phyloP scores from a whole-genome alignment of 1,284 basidiomycete species.

The Ustilago trichophora region DNA sequence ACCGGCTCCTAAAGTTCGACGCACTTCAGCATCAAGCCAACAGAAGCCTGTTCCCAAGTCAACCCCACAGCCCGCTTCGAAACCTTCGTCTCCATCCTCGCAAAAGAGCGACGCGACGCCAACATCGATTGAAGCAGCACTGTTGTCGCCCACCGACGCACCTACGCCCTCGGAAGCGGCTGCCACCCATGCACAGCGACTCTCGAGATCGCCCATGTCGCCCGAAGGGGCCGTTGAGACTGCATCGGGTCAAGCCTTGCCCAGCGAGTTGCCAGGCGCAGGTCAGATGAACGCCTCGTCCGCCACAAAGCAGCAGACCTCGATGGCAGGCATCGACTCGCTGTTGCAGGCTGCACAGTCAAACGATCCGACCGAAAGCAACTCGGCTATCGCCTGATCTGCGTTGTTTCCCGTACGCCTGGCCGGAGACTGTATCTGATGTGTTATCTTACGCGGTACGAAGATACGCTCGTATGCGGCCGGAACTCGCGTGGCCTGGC shows the following conservation, averaged over 20 bases:
- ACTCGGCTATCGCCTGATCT: slow-evolving; percentile 28
- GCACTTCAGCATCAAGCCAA: slow-evolving; percentile 21
- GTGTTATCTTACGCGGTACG: too few species aligned
- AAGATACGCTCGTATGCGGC: slow-evolving; percentile 16
- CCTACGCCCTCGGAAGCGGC: slow-evolving; percentile 40
- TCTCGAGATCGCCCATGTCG: slow-evolving; percentile 24
- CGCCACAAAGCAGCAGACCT: slow-evolving; percentile 40
- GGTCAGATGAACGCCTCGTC: slow-evolving; percentile 40
- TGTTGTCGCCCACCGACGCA: slow-evolving; percentile 33
- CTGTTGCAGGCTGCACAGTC: slow-evolving; percentile 26
- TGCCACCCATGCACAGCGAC: slow-evolving; percentile 11
- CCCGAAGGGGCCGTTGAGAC: slow-evolving; percentile 27
- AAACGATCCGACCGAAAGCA: slow-evolving; percentile 28
- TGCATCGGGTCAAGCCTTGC: slow-evolving; percentile 27
- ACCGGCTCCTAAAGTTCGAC: slow-evolving; percentile 30
- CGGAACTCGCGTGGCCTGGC: too few species aligned
- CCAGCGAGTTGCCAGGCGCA: slow-evolving; percentile 27
- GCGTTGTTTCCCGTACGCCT: background rate
- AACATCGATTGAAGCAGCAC: slow-evolving; percentile 30
- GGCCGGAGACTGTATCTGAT: too few species aligned
- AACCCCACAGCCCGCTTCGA: slow-evolving; percentile 6
- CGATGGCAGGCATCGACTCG: slow-evolving; percentile 37
- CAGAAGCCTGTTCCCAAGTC: slow-evolving; percentile 9
- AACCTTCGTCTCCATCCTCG: slow-evolving; percentile 7
- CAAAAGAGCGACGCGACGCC: slow-evolving; percentile 13